Evolutionary conservation across 805 yeast species (phyloP).

Genomic region (Yarrowia sp.): DNA sequence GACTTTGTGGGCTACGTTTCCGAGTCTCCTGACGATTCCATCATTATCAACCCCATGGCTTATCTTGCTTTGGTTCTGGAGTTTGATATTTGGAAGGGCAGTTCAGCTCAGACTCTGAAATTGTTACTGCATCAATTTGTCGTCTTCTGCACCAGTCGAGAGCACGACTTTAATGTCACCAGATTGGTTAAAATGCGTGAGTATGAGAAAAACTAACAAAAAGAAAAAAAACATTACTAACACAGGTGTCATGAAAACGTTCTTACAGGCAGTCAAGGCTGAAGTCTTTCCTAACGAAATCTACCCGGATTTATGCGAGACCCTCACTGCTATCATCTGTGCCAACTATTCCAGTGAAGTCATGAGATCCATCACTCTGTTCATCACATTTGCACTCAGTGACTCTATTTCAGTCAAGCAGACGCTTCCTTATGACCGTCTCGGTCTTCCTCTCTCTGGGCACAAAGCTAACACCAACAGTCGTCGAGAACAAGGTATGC

Average conservation of each 20-base stretch:
- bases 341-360: conserved; percentile 55
- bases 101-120: conserved; percentile 47
- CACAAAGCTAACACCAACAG: neutral
- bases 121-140: conserved; percentile 58
- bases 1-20: conserved; percentile 57
- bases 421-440: conserved; percentile 37
- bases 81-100: conserved; percentile 55
- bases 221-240: neutral
- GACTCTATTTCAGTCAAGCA: conserved; percentile 34
- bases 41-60: conserved; percentile 54
- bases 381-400: conserved; percentile 49
- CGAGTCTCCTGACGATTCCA: conserved; percentile 51
- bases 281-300: conserved; percentile 43
- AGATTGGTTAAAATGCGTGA: conserved; percentile 53
- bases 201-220: neutral
- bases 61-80: conserved; percentile 62
- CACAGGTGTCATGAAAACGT: conserved; percentile 41
- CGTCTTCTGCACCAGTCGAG: conserved; percentile 54
- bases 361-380: conserved; percentile 52
- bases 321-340: conserved; percentile 45
- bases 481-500: conserved; percentile 2
- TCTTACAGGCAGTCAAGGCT: conserved; percentile 52
- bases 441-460: neutral
- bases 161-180: conserved; percentile 49
- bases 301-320: conserved; percentile 42